These are phyloP conservation scores for Podospora pseudopauciseta DNA, from an alignment of 495 filamentous ascomycete species.

Conservation along the genomic window DNA sequence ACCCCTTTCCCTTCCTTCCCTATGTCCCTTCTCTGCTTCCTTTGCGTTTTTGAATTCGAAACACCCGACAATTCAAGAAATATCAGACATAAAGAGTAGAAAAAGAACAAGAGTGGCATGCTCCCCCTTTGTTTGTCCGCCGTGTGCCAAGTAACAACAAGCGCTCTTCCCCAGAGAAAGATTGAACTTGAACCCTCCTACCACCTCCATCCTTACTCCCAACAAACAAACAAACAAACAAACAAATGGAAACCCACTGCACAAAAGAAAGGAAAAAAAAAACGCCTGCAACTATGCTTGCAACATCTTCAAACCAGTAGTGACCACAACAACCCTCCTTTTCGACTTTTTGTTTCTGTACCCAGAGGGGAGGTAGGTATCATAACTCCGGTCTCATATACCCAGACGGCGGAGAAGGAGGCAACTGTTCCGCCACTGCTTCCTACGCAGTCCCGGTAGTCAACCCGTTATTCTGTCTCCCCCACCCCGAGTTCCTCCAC, in stretches of 20 bases:
- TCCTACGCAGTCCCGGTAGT: slow-evolving; percentile 33
- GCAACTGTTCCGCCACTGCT: slow-evolving; percentile 3
- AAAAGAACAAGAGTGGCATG: no score
- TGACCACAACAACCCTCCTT: not conserved
- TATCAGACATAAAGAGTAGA: no score
- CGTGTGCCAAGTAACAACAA: no score
- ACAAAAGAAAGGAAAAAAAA: not conserved
- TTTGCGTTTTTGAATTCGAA: no score
- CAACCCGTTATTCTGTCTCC: slow-evolving; percentile 37
- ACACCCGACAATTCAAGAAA: no score
- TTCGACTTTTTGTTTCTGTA: not conserved
- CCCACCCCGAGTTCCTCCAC: slow-evolving; percentile 54
- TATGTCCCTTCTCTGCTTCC: no score
- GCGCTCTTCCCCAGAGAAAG: no score
- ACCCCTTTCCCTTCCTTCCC: no score
- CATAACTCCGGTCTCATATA: not conserved
- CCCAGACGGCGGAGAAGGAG: not conserved
- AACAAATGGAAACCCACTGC: not conserved
- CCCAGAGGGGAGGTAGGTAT: not conserved
- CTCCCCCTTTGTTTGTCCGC: no score
- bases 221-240: not conserved
- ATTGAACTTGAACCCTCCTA: not conserved
- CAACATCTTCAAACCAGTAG: not conserved
- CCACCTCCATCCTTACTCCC: not conserved
- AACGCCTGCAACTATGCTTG: slow-evolving; percentile 23